Evolutionary conservation across 1,139 yeast species (phyloP), one percentile per base, ranked within the genome.

Genomic region (Lodderomyces jiufengensis): DNA sequence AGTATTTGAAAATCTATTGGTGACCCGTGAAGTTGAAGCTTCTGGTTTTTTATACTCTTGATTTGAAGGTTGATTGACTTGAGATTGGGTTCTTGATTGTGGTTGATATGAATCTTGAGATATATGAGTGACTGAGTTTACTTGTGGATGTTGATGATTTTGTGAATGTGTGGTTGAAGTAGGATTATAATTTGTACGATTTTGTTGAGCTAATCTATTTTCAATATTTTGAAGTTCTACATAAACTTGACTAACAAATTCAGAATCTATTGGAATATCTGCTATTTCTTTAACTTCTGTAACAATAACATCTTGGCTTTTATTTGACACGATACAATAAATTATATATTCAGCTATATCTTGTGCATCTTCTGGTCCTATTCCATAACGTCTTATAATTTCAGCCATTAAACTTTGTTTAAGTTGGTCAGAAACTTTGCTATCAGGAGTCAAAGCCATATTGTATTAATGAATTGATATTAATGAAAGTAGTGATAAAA

Each of bases 271-370:
- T 8, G 76, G 75, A 29, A 80, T 73, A 35, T 84, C 87, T 42
- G 84, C 78, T 36, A 85, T 63, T 29, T 78, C 77, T 27, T 74
- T 63, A 28, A 87, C 71, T 53, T 87, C 95, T 8, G 61, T 57
- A 5, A 77, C 70, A 31, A 86, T 82, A 44, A 83, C 86, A 8
- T 66, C 70, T 9, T 80, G 73, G 5, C 79, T 62, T 52, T 84
- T 81, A 47, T 81, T 78, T 50, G 84, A 84, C 20, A 83, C 79
- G 40, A 86, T 79, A 63, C 86, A 68, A 39, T 84, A 73, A 15
- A 81, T 73, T 42, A 87, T 78, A 54, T 78, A 87, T 54, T 87
- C 95, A 11, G 95, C 86, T 28, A 84, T 83, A 53, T 83, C 87
- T 31, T 69, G 77, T 23, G 86, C 79, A 54, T 86, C 95, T 42